phyloP scores from a whole-genome alignment of 371 early-diverging fungal species.

The Mucor sp. region DNA sequence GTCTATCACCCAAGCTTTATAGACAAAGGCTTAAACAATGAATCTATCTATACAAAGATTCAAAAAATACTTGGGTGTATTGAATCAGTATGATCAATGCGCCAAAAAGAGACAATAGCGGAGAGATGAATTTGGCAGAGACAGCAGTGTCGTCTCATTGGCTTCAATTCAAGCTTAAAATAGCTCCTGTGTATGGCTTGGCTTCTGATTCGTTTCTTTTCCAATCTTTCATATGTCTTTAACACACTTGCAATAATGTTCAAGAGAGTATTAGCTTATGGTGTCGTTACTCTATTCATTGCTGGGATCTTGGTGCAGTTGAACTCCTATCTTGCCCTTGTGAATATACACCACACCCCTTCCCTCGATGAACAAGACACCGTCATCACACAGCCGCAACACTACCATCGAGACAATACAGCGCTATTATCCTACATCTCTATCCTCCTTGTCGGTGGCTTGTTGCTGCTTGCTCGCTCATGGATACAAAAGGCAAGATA shows the following conservation, averaged over 20 bases:
- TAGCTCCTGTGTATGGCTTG: too few relatives aligned
- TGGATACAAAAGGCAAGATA: slow-evolving; percentile 4
- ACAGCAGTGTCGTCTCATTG: too few relatives aligned
- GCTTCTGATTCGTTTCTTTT: too few relatives aligned
- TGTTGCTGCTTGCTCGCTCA: not conserved
- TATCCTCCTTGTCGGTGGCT: not conserved
- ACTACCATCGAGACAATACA: slow-evolving; percentile 23
- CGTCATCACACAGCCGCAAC: slow-evolving; percentile 3
- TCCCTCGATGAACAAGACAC: not conserved
- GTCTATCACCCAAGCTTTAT: too few relatives aligned
- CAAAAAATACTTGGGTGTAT: too few relatives aligned
- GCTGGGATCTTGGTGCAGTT: slow-evolving; percentile 10
- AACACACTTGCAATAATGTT: not conserved
- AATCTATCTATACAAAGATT: too few relatives aligned
- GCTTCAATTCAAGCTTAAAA: too few relatives aligned
- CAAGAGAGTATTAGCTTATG: slow-evolving; percentile 3
- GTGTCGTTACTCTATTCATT: slow-evolving; percentile 10
- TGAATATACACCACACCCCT: not conserved
- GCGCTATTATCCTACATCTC: slow-evolving; percentile 4
- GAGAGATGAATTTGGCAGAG: too few relatives aligned
- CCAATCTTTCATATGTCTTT: too few relatives aligned
- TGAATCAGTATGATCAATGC: too few relatives aligned
- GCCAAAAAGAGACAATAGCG: too few relatives aligned
- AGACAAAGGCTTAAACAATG: too few relatives aligned
- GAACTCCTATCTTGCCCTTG: slow-evolving; percentile 17